Evolutionary conservation across 2,329 filamentous ascomycete genomes (phyloP).

Genomic region (Hirsutella minnesotensis): DNA sequence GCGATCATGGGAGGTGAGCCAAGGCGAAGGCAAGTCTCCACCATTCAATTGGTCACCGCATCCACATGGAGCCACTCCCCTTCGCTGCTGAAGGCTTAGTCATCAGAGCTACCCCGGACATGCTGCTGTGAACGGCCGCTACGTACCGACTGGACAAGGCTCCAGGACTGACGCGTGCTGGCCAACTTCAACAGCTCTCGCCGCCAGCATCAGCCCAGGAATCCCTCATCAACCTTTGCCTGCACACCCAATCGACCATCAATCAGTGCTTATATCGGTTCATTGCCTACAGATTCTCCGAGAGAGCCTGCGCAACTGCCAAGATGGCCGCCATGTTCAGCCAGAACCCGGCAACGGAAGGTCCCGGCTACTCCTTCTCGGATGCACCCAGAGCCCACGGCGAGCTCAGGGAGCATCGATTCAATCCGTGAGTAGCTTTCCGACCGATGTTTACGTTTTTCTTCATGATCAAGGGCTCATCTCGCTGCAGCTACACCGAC

Average conservation of each 20-base stretch:
- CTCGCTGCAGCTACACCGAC: slow-evolving; percentile 70
- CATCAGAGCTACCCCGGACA: slow-evolving; percentile 24
- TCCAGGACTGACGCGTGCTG: slow-evolving; percentile 35
- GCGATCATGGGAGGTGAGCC: not conserved
- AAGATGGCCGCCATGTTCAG: slow-evolving; percentile 57
- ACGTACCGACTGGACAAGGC: slow-evolving; percentile 37
- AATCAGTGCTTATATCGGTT: too few species aligned
- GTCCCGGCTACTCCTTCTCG: slow-evolving; percentile 57
- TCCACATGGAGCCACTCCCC: not conserved
- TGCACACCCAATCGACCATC: slow-evolving; percentile 8
- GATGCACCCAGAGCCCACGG: slow-evolving; percentile 44
- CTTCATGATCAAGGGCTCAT: slow-evolving; percentile 5
- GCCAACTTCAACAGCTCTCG: slow-evolving; percentile 16
- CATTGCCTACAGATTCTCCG: too few species aligned
- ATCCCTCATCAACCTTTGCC: not conserved
- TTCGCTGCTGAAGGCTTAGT: slow-evolving; percentile 20
- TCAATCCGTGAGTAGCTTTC: slow-evolving; percentile 65
- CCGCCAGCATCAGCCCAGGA: slow-evolving; percentile 1
- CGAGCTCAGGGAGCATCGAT: slow-evolving; percentile 62
- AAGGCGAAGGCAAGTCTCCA: not conserved
- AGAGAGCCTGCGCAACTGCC: slow-evolving; percentile 7
- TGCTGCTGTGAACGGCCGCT: not conserved
- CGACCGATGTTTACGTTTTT: too few species aligned
- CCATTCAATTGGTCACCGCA: not conserved
- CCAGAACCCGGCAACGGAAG: slow-evolving; percentile 57